Evolutionary conservation across 176 grass and related monocot genomes (phyloP), one percentile per base, ranked within the genome.

Genomic region (Oryza glaberrima): DNA sequence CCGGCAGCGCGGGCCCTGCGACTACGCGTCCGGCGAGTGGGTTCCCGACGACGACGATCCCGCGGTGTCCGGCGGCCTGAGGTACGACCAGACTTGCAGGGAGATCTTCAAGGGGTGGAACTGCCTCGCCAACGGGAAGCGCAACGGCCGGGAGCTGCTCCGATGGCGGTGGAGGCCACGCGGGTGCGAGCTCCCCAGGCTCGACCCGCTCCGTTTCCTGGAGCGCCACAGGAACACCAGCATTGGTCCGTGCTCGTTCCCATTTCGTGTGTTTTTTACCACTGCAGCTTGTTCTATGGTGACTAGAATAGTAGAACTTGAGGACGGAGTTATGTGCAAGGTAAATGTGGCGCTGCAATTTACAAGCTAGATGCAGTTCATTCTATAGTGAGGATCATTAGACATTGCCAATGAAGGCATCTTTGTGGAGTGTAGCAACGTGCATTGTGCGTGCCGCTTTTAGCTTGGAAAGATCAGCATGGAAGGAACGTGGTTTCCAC

Each of bases 21-120:
- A 92, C 77, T 95, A 95, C 77, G 86, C 91, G 12, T 83, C 65
- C 48, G 93, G 96, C 26, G 63, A 81, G 56, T 98, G 96, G 96
- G 70, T 94, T 7, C 81, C 44, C 63, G 85, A 95, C 25, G 40
- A 45, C 51, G 85, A 95, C 20, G 40, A 17, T n/a, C 22, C 69
- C 35, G 15, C 78, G 19, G 75, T 13, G 0, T 54, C 77, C 14
- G 49, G 38, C 15, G 49, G 47, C 12, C 81, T 34, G 41, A 81
- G 95, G 30, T 98, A 98, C 77, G 95, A 93, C 69, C 73, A 93
- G 34, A 87, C 82, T 64, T 98, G 95, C 63, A 90, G 79, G 87
- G 93, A 98, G 87, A 95, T 95, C 82, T 98, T 92, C 87, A 98
- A 95, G 79, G 93, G 95, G 0, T 98, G 93, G 96, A 98, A 94